These are phyloP conservation scores for Cytospora piceae DNA, from an alignment of 2,329 filamentous ascomycete genomes.

Conservation along the genomic window DNA sequence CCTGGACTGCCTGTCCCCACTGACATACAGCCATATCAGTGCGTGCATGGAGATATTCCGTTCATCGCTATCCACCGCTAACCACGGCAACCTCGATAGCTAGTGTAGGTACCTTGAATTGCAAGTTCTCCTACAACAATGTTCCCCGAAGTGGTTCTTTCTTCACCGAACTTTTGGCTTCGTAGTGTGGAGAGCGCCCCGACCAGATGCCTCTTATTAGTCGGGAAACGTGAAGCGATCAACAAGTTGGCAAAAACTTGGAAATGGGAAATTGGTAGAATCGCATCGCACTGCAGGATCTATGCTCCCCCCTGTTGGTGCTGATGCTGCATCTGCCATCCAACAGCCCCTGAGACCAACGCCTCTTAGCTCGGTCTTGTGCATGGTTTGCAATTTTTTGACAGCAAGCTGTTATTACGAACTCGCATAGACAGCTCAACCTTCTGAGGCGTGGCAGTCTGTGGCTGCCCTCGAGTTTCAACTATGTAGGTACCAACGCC, in stretches of 20 bases:
- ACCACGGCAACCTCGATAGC: constrained; percentile 1
- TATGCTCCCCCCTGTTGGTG: constrained; percentile 19
- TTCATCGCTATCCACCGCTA: background rate
- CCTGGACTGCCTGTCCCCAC: background rate
- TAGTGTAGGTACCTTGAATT: background rate
- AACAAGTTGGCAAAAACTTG: constrained; percentile 26
- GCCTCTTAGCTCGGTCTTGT: constrained; percentile 12
- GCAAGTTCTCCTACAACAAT: background rate
- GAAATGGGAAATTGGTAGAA: constrained; percentile 31
- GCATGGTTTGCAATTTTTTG: constrained; percentile 4
- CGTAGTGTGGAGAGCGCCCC: background rate
- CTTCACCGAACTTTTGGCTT: background rate
- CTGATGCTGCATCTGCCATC: constrained; percentile 13
- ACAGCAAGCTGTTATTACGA: background rate
- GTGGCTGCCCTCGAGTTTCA: background rate
- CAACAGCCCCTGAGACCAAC: constrained; percentile 9
- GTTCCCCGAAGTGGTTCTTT: background rate
- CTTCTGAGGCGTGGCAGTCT: background rate
- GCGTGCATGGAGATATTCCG: background rate
- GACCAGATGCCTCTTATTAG: background rate
- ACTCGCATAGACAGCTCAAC: background rate
- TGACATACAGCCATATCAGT: constrained; percentile 2
- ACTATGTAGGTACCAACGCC: background rate
- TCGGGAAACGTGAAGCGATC: constrained; percentile 17
- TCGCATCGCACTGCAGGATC: constrained; percentile 27